Evolutionary conservation across 164 flowering plant species (phyloP).

Genomic region (Dillenia turbinata): DNA sequence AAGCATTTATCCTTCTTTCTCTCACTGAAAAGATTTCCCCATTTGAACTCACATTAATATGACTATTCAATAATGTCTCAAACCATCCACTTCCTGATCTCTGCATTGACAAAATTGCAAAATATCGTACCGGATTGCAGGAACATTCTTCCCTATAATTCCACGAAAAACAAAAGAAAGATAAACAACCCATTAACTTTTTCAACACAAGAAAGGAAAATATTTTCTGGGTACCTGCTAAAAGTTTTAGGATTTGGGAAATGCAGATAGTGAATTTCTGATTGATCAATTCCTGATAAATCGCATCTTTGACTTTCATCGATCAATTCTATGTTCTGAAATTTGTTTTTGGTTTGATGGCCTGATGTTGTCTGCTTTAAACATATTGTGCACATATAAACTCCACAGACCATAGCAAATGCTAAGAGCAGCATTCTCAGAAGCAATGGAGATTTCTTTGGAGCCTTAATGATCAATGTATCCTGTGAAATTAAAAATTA

Average conservation of each 20-base stretch:
- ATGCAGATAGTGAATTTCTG: conserved; percentile 43
- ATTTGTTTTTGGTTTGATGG: conserved; percentile 9
- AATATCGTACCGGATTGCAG: conserved; percentile 47
- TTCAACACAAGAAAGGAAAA: background rate
- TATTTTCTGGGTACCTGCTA: conserved; percentile 33
- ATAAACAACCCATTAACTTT: background rate
- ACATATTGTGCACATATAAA: conserved; percentile 51
- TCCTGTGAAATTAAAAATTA: conserved; percentile 33
- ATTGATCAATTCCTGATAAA: conserved; percentile 20
- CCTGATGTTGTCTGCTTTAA: conserved; percentile 31
- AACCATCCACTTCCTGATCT: conserved; percentile 67
- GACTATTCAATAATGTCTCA: conserved; percentile 50
- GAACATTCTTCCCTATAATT: conserved; percentile 43
- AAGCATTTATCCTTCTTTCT: conserved; percentile 35
- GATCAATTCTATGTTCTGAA: conserved; percentile 17
- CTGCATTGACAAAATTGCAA: conserved; percentile 52
- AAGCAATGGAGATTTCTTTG: conserved; percentile 44
- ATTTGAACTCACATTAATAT: conserved; percentile 46
- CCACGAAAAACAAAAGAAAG: conserved; percentile 3
- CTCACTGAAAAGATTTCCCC: conserved; percentile 44
- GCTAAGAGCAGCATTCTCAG: conserved; percentile 42
- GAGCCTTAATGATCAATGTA: conserved; percentile 30
- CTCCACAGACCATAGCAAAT: conserved; percentile 46
- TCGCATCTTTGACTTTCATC: conserved; percentile 21
- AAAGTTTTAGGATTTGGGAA: conserved; percentile 55